A percentile compares a stretch with the other conserved stretches of the same genome.
Evolutionary conservation across 805 yeast genomes (phyloP).

Genomic region (Lachancea dasiensis): DNA sequence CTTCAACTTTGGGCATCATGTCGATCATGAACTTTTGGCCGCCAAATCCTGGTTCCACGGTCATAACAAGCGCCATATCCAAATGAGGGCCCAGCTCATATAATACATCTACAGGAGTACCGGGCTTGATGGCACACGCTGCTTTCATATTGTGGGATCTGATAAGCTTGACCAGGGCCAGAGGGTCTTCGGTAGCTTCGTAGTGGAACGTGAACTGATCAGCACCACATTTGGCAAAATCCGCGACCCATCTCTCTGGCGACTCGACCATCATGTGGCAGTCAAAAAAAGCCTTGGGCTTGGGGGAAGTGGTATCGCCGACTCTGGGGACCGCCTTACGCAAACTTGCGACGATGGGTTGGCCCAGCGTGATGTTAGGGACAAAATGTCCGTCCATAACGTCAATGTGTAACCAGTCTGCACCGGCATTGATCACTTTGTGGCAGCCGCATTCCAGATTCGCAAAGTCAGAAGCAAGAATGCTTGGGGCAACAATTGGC

Average conservation of each 20-base stretch:
- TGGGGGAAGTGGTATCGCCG: conserved; percentile 34
- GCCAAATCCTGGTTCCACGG: conserved; percentile 98
- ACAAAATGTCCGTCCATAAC: conserved; percentile 99
- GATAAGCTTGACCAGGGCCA: conserved; percentile 67
- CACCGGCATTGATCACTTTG: conserved; percentile 67
- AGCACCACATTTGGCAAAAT: conserved; percentile 89
- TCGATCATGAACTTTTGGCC: conserved; percentile 94
- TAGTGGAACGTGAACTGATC: conserved; percentile 94
- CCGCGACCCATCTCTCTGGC: conserved; percentile 93
- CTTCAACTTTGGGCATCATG: conserved; percentile 94
- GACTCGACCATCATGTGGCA: conserved; percentile 97
- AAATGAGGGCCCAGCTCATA: conserved; percentile 67
- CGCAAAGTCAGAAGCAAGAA: conserved; percentile 88
- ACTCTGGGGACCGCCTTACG: conserved; percentile 72
- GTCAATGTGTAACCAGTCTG: conserved; percentile 97
- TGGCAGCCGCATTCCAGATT: conserved; percentile 84
- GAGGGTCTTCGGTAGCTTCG: conserved; percentile 82
- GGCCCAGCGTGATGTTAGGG: conserved; percentile 92
- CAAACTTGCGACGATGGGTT: conserved; percentile 76
- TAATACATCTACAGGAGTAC: conserved; percentile 79
- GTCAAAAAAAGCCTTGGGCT: conserved; percentile 61
- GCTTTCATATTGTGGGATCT: conserved; percentile 81
- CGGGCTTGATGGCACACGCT: conserved; percentile 92
- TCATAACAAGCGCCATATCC: conserved; percentile 96
- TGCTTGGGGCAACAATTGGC: conserved; percentile 89